A percentile compares a stretch with the other conserved stretches of the same genome.
Evolutionary conservation across 139 green algal species (phyloP).

Genomic region (Volvox reticuliferus): DNA sequence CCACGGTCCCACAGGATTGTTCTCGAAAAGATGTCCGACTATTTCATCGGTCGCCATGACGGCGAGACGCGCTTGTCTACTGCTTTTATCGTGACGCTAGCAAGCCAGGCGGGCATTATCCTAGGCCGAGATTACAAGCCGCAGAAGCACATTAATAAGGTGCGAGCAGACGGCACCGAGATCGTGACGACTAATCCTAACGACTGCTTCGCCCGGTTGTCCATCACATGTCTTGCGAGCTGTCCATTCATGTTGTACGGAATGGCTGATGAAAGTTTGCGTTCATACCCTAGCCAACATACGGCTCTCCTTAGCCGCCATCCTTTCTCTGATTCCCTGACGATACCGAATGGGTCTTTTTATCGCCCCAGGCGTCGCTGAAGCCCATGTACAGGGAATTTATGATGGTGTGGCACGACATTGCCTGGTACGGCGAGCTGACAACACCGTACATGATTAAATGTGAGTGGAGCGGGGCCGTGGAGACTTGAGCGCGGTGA

Average conservation of each 20-base stretch:
- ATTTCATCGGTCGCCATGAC: slow-evolving; percentile 44
- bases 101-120: slow-evolving; percentile 48
- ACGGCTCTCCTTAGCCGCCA: too few species aligned
- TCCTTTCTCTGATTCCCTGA: too few species aligned
- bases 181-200: too few species aligned
- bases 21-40: slow-evolving; percentile 17
- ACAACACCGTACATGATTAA: slow-evolving; percentile 16
- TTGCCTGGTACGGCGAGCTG: slow-evolving; percentile 47
- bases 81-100: slow-evolving; percentile 45
- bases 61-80: slow-evolving; percentile 37
- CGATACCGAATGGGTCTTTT: too few species aligned
- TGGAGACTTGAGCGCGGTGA: not conserved
- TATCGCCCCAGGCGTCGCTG: not conserved
- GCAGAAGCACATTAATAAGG: slow-evolving; percentile 9
- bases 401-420: slow-evolving; percentile 43
- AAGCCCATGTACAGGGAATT: slow-evolving; percentile 36
- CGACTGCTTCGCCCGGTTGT: too few species aligned
- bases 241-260: too few species aligned
- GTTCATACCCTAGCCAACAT: too few species aligned
- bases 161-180: too few species aligned
- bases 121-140: slow-evolving; percentile 36
- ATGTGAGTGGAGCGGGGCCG: slow-evolving; percentile 9
- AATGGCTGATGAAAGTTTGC: too few species aligned
- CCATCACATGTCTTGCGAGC: too few species aligned
- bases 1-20: slow-evolving; percentile 21